Conservation (phyloP, 257 asterid genomes). For the Orobanche coerulescens region DNA sequence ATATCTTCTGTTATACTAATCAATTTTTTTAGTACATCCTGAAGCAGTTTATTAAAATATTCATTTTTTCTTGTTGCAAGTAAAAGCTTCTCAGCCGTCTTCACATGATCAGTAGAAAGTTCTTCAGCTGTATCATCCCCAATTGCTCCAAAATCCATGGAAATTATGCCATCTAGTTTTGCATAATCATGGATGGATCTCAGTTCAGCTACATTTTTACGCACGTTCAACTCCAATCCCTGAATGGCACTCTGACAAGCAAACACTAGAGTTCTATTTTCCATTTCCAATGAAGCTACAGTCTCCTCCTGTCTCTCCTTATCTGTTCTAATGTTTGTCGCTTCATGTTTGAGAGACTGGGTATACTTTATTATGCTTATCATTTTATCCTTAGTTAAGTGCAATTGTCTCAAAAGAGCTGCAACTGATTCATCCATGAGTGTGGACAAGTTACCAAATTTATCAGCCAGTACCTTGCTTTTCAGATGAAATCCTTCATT, state of each 20-base stretch:
- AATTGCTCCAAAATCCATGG: constrained; percentile 25
- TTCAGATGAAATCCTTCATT: constrained; percentile 54
- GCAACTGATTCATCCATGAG: constrained; percentile 48
- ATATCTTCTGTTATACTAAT: constrained; percentile 31
- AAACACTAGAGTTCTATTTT: constrained; percentile 42
- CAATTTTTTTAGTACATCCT: constrained; percentile 33
- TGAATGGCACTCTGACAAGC: constrained; percentile 63
- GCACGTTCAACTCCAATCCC: constrained; percentile 39
- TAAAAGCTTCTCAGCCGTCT: constrained; percentile 56
- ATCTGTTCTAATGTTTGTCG: constrained; percentile 42
- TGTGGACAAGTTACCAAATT: constrained; percentile 39
- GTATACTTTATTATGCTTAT: constrained; percentile 29
- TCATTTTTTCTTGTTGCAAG: constrained; percentile 43
- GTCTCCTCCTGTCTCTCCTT: constrained; percentile 42
- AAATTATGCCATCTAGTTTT: constrained; percentile 29
- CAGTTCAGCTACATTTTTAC: constrained; percentile 32
- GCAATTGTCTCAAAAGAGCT: constrained; percentile 40
- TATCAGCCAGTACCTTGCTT: constrained; percentile 56
- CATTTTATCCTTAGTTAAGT: constrained; percentile 35
- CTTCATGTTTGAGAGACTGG: constrained; percentile 44
- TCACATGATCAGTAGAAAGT: constrained; percentile 32
- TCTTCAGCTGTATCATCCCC: constrained; percentile 29
- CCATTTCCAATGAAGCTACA: constrained; percentile 43
- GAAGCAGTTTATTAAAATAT: constrained; percentile 39
- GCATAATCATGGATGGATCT: constrained; percentile 34